These are phyloP conservation scores for Exophiala calicioides DNA, from an alignment of 2,329 filamentous ascomycete genomes.

Conservation along the genomic window DNA sequence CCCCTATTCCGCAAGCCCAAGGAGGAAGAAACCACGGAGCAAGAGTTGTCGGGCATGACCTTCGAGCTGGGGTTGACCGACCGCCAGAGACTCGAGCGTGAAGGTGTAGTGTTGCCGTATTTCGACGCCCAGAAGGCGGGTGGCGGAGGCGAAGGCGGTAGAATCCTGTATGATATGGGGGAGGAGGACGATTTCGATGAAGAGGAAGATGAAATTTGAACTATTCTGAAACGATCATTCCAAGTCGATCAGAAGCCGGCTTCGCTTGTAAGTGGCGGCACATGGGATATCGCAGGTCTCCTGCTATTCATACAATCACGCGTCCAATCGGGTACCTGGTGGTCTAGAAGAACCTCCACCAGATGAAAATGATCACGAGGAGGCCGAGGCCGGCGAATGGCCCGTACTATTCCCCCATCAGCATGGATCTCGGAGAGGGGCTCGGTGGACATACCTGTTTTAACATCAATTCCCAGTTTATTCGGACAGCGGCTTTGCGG, in stretches of 20 bases:
- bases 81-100: slow-evolving; percentile 81
- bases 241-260: neutral
- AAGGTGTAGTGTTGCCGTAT: slow-evolving; percentile 89
- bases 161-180: slow-evolving; percentile 96
- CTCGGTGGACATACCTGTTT: slow-evolving; percentile 66
- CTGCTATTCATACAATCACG: neutral
- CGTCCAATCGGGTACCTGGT: neutral
- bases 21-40: slow-evolving; percentile 43
- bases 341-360: slow-evolving; percentile 88
- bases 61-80: slow-evolving; percentile 88
- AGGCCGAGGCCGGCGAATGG: slow-evolving; percentile 80
- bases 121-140: slow-evolving; percentile 89
- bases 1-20: slow-evolving; percentile 61
- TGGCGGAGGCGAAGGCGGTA: slow-evolving; percentile 78
- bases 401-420: slow-evolving; percentile 63
- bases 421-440: neutral
- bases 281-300: neutral
- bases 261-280: neutral
- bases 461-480: slow-evolving; percentile 95
- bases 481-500: slow-evolving; percentile 83
- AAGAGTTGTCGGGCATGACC: slow-evolving; percentile 67
- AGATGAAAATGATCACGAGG: slow-evolving; percentile 82
- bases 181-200: slow-evolving; percentile 96
- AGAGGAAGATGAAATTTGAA: slow-evolving; percentile 85
- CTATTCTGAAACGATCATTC: neutral